Evolutionary conservation across 2,329 filamentous ascomycete species (phyloP), one percentile per base, ranked within the genome.

Genomic region (Calonectria leucothoes): DNA sequence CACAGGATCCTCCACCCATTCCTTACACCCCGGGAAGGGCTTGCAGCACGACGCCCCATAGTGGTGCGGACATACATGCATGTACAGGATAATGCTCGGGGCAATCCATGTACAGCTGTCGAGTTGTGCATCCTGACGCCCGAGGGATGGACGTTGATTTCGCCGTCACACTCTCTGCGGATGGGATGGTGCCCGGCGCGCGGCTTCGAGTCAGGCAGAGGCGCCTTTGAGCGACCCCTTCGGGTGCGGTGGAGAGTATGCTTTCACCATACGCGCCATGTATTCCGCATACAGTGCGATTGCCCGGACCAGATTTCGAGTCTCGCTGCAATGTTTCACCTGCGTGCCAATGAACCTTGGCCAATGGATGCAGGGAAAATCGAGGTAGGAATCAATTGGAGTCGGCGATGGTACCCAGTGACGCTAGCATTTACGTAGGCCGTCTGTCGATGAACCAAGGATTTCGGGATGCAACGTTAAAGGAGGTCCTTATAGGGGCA

Each of bases 21-120:
- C 77, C 78, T 74, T 72, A 73, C 73, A 73, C 76, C 78, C 77
- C 78, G 74, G 69, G 76, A 74, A 76, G 75, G 70, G 73, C 73
- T 74, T 79, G 73, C 70, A 79, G 65, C 52, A 69, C 23, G 49
- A 70, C 74, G 74, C 71, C 66, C 74, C 75, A 76, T 69, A 66
- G n/a, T 49, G 48, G 55, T 69, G 45, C 57, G 49, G 57, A 17
- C 42, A 27, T 61, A 48, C n/a, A 59, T 65, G 17, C 67, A 49
- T 59, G 29, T 37, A 35, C 33, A 59, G 55, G 55, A 59, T 69
- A 69, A 42, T 52, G 33, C 33, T 69, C 33, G 45, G 66, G 31
- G 33, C 57, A 23, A 33, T 69, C 23, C 39, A 51, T 51, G 39
- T 49, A 45, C 20, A 33, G 37, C 51, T 31, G 25, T n/a, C 57